A percentile compares a stretch with the other conserved stretches of the same genome.
Conservation (phyloP, 1,284 basidiomycete genomes). For the Peniophora sp. region DNA sequence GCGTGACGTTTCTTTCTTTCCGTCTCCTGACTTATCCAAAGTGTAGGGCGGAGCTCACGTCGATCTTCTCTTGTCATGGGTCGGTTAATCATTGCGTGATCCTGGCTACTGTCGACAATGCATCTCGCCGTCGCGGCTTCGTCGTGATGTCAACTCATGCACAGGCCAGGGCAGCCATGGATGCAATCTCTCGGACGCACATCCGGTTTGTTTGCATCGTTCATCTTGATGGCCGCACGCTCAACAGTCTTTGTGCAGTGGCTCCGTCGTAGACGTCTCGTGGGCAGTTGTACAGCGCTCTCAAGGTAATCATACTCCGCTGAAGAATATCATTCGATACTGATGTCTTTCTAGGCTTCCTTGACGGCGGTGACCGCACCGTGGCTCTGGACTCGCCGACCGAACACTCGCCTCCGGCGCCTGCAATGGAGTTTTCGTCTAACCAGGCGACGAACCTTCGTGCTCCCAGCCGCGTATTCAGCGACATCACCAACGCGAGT, state of each 20-base stretch:
- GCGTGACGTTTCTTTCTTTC: slow-evolving; percentile 11
- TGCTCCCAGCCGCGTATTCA: slow-evolving; percentile 18
- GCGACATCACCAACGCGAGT: background rate
- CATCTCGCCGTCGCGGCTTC: slow-evolving; percentile 71
- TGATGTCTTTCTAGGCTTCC: slow-evolving; percentile 42
- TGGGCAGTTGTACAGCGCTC: slow-evolving; percentile 80
- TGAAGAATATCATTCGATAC: background rate
- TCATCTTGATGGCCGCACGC: background rate
- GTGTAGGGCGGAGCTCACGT: slow-evolving; percentile 49
- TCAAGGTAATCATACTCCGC: slow-evolving; percentile 38
- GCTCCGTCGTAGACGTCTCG: slow-evolving; percentile 65
- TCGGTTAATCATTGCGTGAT: slow-evolving; percentile 67
- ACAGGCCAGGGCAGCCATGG: slow-evolving; percentile 62
- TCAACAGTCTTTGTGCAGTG: slow-evolving; percentile 28
- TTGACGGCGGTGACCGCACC: slow-evolving; percentile 72
- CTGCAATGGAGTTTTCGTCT: slow-evolving; percentile 16
- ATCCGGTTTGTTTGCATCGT: slow-evolving; percentile 40
- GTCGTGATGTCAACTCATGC: slow-evolving; percentile 67
- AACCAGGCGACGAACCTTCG: slow-evolving; percentile 12
- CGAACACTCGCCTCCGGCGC: slow-evolving; percentile 26
- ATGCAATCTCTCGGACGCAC: slow-evolving; percentile 53
- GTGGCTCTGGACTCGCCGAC: slow-evolving; percentile 40
- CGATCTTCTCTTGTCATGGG: slow-evolving; percentile 55
- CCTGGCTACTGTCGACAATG: slow-evolving; percentile 71
- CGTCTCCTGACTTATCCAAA: background rate